Percentiles rank a stretch among this genome's conserved stretches.
Conservation (phyloP, 1,284 basidiomycete species). For the Paramarasmius palmivorus region DNA sequence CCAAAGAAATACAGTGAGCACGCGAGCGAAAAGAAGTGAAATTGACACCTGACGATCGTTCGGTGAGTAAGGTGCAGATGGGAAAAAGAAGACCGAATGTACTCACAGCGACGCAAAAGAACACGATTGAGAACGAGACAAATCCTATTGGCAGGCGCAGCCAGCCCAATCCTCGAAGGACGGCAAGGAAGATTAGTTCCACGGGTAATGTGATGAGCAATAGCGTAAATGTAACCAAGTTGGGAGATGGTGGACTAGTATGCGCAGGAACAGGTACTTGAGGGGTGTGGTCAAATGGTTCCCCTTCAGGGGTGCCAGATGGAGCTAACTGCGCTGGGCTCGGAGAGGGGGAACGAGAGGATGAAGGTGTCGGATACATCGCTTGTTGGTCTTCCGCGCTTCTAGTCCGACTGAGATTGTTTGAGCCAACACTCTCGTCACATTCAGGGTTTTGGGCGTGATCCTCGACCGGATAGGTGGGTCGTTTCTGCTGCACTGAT, state of each 20-base stretch:
- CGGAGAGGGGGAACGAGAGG: not conserved
- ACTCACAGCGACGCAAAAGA: constrained; percentile 78
- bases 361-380: constrained; percentile 1
- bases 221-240: constrained; percentile 66
- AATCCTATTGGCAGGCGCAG: constrained; percentile 70
- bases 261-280: constrained; percentile 8
- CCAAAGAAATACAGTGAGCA: constrained; percentile 84
- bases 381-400: not conserved
- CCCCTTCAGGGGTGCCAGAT: not conserved
- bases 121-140: constrained; percentile 60
- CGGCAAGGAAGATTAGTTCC: constrained; percentile 69
- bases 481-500: constrained; percentile 5
- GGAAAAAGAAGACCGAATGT: not conserved
- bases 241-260: constrained; percentile 40
- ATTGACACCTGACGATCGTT: constrained; percentile 54
- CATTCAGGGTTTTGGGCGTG: not conserved
- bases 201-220: constrained; percentile 76
- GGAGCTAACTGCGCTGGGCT: not conserved
- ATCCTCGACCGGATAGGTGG: not conserved
- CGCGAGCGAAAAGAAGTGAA: constrained; percentile 70
- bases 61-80: not conserved
- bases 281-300: constrained; percentile 19
- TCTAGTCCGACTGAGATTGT: not conserved
- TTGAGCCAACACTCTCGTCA: not conserved
- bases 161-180: constrained; percentile 75